These are phyloP conservation scores for Sporothrix brasiliensis DNA, from an alignment of 2,329 filamentous ascomycete species.

Conservation along the genomic window DNA sequence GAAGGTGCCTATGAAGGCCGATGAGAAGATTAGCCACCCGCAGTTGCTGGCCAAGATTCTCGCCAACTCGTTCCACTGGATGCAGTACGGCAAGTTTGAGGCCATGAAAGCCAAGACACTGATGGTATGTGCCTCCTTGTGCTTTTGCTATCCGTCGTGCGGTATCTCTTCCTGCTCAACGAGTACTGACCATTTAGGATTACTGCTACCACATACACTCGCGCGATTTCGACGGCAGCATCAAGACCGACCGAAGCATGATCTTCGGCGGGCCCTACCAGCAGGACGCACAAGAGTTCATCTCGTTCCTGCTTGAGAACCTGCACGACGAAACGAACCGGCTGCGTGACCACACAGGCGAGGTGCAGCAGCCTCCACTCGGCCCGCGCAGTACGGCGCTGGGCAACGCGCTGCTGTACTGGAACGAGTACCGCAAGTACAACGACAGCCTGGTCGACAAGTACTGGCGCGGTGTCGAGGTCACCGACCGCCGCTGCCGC, in stretches of 20 bases:
- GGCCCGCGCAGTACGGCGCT: slow-evolving; percentile 41
- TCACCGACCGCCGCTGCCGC: slow-evolving; percentile 70
- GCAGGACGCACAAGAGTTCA: slow-evolving; percentile 91
- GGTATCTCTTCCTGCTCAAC: neutral
- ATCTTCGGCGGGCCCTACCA: slow-evolving; percentile 73
- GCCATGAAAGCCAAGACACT: slow-evolving; percentile 59
- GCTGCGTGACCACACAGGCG: slow-evolving; percentile 47
- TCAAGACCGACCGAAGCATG: slow-evolving; percentile 46
- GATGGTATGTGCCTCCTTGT: slow-evolving; percentile 50
- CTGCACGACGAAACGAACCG: slow-evolving; percentile 84
- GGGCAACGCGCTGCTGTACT: slow-evolving; percentile 71
- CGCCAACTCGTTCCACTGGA: slow-evolving; percentile 61
- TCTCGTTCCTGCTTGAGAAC: slow-evolving; percentile 77
- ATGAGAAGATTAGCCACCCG: slow-evolving; percentile 56
- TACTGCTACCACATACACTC: slow-evolving; percentile 66
- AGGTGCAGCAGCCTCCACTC: slow-evolving; percentile 37
- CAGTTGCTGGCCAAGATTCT: slow-evolving; percentile 64
- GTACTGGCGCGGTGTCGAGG: slow-evolving; percentile 77
- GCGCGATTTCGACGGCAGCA: slow-evolving; percentile 40
- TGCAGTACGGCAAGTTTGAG: slow-evolving; percentile 54
- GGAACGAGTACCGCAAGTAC: slow-evolving; percentile 68
- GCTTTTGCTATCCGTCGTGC: no score
- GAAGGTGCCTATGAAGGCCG: slow-evolving; percentile 67
- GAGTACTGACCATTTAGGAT: slow-evolving; percentile 47
- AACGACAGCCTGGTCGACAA: slow-evolving; percentile 77